Evolutionary conservation across 768 basidiomycete genomes (phyloP).

Genomic region (Rubroboletus pulcherrimus): DNA sequence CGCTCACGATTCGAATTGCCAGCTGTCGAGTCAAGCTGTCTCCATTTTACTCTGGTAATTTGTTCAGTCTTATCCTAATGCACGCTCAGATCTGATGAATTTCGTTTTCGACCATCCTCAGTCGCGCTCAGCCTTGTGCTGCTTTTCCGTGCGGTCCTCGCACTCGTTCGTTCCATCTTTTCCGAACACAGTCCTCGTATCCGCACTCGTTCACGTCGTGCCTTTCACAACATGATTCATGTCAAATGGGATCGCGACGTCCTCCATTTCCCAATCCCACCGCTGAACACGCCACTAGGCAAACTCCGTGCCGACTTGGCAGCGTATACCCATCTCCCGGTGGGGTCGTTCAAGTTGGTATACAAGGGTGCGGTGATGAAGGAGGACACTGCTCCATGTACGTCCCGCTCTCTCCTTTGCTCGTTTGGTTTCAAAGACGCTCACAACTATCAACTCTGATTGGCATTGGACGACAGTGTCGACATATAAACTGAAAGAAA

Average conservation of each 20-base stretch:
- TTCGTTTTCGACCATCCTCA: not conserved
- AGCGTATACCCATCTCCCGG: constrained; percentile 69
- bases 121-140: constrained; percentile 34
- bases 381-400: constrained; percentile 68
- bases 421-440: constrained; percentile 16
- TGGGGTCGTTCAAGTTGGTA: constrained; percentile 77
- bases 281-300: constrained; percentile 53
- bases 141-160: constrained; percentile 25
- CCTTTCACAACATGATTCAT: constrained; percentile 34
- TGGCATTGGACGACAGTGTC: constrained; percentile 47
- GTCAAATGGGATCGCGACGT: constrained; percentile 52
- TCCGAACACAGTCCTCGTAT: not conserved
- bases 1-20: constrained; percentile 1
- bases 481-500: constrained; percentile 66
- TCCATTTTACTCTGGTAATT: constrained; percentile 24
- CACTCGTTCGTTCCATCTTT: constrained; percentile 16
- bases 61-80: no score
- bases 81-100: not conserved
- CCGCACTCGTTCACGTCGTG: constrained; percentile 6
- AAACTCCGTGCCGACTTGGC: constrained; percentile 60
- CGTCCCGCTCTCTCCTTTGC: constrained; percentile 21
- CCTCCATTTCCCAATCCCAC: constrained; percentile 53
- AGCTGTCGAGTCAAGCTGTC: constrained; percentile 29
- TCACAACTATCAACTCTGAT: not conserved
- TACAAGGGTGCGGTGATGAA: constrained; percentile 89